A percentile compares a stretch with the other conserved stretches of the same genome.
These are phyloP conservation scores for Yarrowia galli DNA, from an alignment of 1,139 yeast genomes.

Conservation along the genomic window DNA sequence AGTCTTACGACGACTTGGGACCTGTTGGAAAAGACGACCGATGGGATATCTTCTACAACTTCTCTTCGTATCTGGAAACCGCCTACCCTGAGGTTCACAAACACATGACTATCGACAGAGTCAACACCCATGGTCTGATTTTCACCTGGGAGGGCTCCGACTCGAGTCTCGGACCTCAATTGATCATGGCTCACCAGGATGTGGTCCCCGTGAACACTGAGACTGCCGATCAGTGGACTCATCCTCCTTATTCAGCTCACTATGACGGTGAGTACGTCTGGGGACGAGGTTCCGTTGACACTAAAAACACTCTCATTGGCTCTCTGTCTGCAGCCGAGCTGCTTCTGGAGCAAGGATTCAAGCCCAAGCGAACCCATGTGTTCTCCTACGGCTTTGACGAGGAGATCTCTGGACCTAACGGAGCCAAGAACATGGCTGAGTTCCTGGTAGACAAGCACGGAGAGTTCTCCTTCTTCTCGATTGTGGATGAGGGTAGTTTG, in stretches of 20 bases:
- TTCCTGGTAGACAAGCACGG: slow-evolving; percentile 63
- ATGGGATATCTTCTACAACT: slow-evolving; percentile 57
- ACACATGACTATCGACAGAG: slow-evolving; percentile 59
- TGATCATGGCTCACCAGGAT: slow-evolving; percentile 81
- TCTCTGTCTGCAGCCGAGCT: slow-evolving; percentile 67
- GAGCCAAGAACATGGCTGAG: slow-evolving; percentile 60
- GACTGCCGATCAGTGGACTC: slow-evolving; percentile 67
- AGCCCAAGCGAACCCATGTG: slow-evolving; percentile 63
- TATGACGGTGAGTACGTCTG: slow-evolving; percentile 64
- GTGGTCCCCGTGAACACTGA: slow-evolving; percentile 78
- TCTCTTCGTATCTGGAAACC: slow-evolving; percentile 62
- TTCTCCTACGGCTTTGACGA: slow-evolving; percentile 76
- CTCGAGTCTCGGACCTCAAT: slow-evolving; percentile 61
- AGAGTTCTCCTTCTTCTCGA: slow-evolving; percentile 59
- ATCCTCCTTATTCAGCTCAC: slow-evolving; percentile 73
- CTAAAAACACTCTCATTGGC: slow-evolving; percentile 64
- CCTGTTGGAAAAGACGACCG: slow-evolving; percentile 53
- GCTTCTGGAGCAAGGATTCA: slow-evolving; percentile 57
- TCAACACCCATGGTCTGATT: slow-evolving; percentile 73
- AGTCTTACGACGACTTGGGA: slow-evolving; percentile 61
- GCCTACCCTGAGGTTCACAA: slow-evolving; percentile 66
- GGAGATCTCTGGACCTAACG: slow-evolving; percentile 66
- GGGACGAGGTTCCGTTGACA: slow-evolving; percentile 73
- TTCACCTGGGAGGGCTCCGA: slow-evolving; percentile 70
- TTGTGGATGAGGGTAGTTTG: slow-evolving; percentile 70